Evolutionary conservation across 2,329 filamentous ascomycete genomes (phyloP).

Genomic region (Penicillium sp.): DNA sequence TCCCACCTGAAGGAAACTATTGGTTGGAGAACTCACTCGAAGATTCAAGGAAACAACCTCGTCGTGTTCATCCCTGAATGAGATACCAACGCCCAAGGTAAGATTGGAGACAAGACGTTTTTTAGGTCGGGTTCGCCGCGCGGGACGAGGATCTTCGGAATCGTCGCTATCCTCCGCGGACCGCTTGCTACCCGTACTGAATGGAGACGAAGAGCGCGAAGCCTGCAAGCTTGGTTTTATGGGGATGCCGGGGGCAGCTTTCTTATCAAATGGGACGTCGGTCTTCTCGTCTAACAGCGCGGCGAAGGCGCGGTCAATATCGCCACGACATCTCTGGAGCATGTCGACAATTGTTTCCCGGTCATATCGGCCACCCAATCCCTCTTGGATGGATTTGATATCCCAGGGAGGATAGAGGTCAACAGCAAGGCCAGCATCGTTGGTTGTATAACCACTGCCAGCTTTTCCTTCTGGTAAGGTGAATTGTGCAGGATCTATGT

Average conservation of each 20-base stretch:
- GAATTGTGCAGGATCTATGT: no score
- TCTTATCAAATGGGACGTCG: conserved; percentile 24
- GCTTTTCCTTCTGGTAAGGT: neutral
- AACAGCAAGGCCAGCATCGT: conserved; percentile 26
- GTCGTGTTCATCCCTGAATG: conserved; percentile 40
- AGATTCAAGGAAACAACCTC: conserved; percentile 41
- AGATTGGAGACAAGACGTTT: conserved; percentile 39
- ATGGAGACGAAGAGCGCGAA: conserved; percentile 44
- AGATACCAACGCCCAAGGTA: conserved; percentile 38
- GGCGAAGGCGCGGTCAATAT: conserved; percentile 55
- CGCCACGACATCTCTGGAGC: conserved; percentile 54
- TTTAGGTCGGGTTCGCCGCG: conserved; percentile 32
- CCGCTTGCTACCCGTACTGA: conserved; percentile 44
- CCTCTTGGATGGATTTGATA: conserved; percentile 54
- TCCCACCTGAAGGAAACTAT: neutral
- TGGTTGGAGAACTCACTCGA: conserved; percentile 24
- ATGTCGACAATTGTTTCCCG: conserved; percentile 53
- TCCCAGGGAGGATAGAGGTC: conserved; percentile 55
- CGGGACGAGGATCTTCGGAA: conserved; percentile 37
- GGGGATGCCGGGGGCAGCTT: conserved; percentile 22
- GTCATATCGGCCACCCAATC: conserved; percentile 53
- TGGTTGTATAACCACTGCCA: neutral
- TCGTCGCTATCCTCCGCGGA: conserved; percentile 42
- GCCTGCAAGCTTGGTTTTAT: conserved; percentile 38
- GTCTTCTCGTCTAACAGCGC: conserved; percentile 51